These are phyloP conservation scores for Arabidopsis thaliana DNA, from an alignment of 345 rosid species.

Conservation along the genomic window DNA sequence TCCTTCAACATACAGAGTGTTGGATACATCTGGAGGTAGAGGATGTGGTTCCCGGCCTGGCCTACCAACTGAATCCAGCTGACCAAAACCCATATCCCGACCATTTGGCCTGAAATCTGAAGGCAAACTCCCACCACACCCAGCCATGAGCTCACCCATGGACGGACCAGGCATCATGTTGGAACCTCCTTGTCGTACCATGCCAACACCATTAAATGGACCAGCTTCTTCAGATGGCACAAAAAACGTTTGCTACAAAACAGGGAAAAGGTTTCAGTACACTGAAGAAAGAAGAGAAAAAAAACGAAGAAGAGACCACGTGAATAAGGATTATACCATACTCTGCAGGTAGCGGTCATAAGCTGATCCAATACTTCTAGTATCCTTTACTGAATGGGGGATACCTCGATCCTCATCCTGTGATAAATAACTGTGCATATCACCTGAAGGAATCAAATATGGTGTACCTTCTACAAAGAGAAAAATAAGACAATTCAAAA, in stretches of 20 bases:
- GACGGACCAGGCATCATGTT: slow-evolving; percentile 49
- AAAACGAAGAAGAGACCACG: slow-evolving; percentile 2
- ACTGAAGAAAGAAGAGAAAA: slow-evolving; percentile 26
- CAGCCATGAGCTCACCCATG: slow-evolving; percentile 50
- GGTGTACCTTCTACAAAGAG: slow-evolving; percentile 45
- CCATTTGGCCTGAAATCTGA: slow-evolving; percentile 58
- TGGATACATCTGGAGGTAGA: slow-evolving; percentile 78
- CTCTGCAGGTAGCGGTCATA: slow-evolving; percentile 79
- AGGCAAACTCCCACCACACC: slow-evolving; percentile 53
- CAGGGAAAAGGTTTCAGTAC: slow-evolving; percentile 20
- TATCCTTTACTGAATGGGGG: slow-evolving; percentile 61
- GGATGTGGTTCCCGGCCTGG: slow-evolving; percentile 52
- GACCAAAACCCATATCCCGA: slow-evolving; percentile 52
- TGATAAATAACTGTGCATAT: slow-evolving; percentile 56
- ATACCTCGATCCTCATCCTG: slow-evolving; percentile 66
- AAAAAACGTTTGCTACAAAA: slow-evolving; percentile 71
- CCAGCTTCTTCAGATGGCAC: slow-evolving; percentile 65
- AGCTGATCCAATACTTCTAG: slow-evolving; percentile 75
- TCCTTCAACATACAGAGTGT: slow-evolving; percentile 83
- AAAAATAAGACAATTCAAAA: neutral
- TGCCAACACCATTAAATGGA: slow-evolving; percentile 49
- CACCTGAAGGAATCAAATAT: slow-evolving; percentile 38
- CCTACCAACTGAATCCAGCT: slow-evolving; percentile 51
- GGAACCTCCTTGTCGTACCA: slow-evolving; percentile 50
- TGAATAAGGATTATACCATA: slow-evolving; percentile 46